Base-by-base conservation (phyloP, 2,329 filamentous ascomycete genomes). In the Sclerotinia nivalis region DNA sequence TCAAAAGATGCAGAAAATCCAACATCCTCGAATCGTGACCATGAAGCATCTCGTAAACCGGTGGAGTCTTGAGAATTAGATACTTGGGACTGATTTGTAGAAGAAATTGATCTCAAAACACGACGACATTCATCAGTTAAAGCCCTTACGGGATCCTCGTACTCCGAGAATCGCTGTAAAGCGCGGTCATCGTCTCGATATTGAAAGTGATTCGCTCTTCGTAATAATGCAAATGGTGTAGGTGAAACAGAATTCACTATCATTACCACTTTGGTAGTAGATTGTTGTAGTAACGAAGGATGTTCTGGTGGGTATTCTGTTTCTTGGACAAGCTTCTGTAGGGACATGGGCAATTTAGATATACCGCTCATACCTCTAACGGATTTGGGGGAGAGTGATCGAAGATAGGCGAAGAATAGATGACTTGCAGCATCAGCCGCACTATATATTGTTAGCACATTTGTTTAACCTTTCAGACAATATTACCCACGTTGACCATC, bases 401-500 rank as follows among this genome's bases (percentile, higher is more conserved):
- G 88, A 61, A 99, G 87, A 79, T 98, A 99, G 69, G 96, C 96
- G 79, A 99, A 99, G 84, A 99, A 99, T 68, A 99, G 84, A 83
- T 99, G 96, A 77, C 94, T 97, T 28, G 95, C 93, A 68, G 96
- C 96, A 84, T 98, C 93, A 71, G 96, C 96, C 71, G 95, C 94
- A 77, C 92, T 96, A 76, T 25, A 37, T 54, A 52, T 68, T 59
- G 69, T 75, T 69, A 73, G 69, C 45, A 71, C 13, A 37, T 43
- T 15, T 34, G 34, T 22, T 54, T 18, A n/a, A 20, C 40, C 20
- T 52, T 66, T 45, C 20, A 40, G 9, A 61, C 37, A 15, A 43
- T 58, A 43, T 52, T 52, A 78, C 87, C 80, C 83, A 94, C 91
- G 84, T 89, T 75, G 90, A 84, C 94, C 96, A 99, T 58, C 88